Evolutionary conservation across 1,284 basidiomycete species (phyloP), one percentile per base, ranked within the genome.

Genomic region (Naganishia albida): DNA sequence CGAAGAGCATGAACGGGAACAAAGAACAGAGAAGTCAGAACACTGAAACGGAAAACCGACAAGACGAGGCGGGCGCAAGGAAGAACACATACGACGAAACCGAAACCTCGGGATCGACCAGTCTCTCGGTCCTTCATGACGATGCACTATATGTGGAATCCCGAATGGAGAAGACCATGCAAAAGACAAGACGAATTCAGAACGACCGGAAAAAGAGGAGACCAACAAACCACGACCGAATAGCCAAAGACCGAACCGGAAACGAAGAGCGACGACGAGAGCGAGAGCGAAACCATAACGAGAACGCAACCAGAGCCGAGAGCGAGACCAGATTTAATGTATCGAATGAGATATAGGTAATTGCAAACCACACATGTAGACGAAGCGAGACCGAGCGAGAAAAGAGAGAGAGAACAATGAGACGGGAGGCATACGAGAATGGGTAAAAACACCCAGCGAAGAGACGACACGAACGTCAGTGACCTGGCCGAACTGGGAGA

Each of bases 41-140:
- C 15, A 28, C 44, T 48, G 23, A 23, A 7, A 23, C 38, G 28
- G 34, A n/a, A 55, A n/a, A 30, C 18, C 23, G 20, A 20, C 25
- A 30, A 43, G 3, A 15, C 48, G 44, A 10, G 34, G 50, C 16
- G 16, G 28, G 50, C 25, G 3, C 40, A 53, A 25, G 25, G 28
- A 48, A 25, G 46, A 28, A 67, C 64, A 78, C 77, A 62, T 68
- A 79, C 78, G 72, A 97, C 93, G 80, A 96, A 96, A 69, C 93
- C 93, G 80, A 97, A 97, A 77, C 93, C 91, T 75, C 93, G 91
- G 72, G 93, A 95, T 77, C 93, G 91, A 72, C 91, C 90, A 70
- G 93, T 95, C 78, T 95, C 93, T 76, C 93, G 91, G 83, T 96
- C 93, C 83, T 92, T 90, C 93, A 95, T 95, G 82, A 96, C 93